Evolutionary conservation across 208 protist species (phyloP), one percentile per base, ranked within the genome.

Genomic region (Phytomonas francai): DNA sequence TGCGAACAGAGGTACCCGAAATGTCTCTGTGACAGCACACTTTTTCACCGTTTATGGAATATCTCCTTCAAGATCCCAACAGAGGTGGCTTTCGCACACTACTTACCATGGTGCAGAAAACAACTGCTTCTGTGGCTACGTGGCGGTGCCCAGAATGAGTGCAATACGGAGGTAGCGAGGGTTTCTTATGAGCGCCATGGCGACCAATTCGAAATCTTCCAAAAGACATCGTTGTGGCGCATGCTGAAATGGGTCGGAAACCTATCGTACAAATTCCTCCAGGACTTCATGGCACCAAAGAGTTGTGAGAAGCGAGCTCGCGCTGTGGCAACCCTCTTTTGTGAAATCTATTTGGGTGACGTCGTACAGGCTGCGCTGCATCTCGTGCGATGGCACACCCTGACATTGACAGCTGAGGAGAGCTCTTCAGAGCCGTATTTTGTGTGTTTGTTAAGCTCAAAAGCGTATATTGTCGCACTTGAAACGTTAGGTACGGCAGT

Each of bases 401-500:
- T 51, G 27, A 73, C 78, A 19, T 71, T 78, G 39, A 49, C 79
- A 51, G 62, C 71, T 27, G 45, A 54, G 25, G 45, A 54, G 45
- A 25, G 45, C 45, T 7, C 19, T 54, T 54, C 45, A 6, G 16
- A 54, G 45, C 45, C 45, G 2, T 54, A 54, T 54, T 54, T 54
- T 54, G 45, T 54, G 45, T 54, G 45, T 9, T 22, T 54, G 29
- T 66, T 95, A 25, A 93, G 79, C n/a, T 92, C 86, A 25, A 93
- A 93, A 69, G 85, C 87, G 25, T 92, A 90, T 75, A 95, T 95
- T 67, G 65, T 93, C 59, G 70, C 83, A 0, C 79, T 95, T 11
- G 87, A 95, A 72, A 77, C 83, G 33, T 68, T 93, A 45, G 83
- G 75, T 31, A 68, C 80, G 49, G 76, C 80, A 29, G 76, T 87